phyloP scores from a whole-genome alignment of 1,284 basidiomycete species.

The Ganoderma boninense region DNA sequence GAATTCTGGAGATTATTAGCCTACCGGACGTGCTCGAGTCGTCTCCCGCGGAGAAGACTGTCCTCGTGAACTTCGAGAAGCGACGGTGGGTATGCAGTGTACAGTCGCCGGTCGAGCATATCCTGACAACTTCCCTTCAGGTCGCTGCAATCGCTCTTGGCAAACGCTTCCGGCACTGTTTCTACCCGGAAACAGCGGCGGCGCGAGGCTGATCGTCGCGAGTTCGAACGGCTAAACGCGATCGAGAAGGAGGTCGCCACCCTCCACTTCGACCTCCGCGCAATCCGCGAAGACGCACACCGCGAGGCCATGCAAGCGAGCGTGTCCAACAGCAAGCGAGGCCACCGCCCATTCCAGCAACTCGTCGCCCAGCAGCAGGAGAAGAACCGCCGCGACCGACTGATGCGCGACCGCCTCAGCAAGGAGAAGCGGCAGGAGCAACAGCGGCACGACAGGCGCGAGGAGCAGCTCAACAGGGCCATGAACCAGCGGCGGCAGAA shows the following conservation, averaged over 20 bases:
- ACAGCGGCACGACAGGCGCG: slow-evolving; percentile 70
- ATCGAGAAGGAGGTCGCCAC: slow-evolving; percentile 71
- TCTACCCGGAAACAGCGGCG: slow-evolving; percentile 53
- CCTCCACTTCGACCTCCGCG: slow-evolving; percentile 71
- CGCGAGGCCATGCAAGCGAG: slow-evolving; percentile 62
- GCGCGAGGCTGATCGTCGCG: slow-evolving; percentile 66
- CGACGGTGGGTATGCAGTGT: slow-evolving; percentile 60
- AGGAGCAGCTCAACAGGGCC: slow-evolving; percentile 75
- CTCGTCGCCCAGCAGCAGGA: slow-evolving; percentile 72
- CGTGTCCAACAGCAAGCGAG: slow-evolving; percentile 56
- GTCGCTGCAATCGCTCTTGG: slow-evolving; percentile 70
- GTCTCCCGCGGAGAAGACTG: slow-evolving; percentile 55
- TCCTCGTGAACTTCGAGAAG: slow-evolving; percentile 82
- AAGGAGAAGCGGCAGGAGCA: slow-evolving; percentile 81
- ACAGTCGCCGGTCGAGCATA: slow-evolving; percentile 4
- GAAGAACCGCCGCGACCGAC: slow-evolving; percentile 79
- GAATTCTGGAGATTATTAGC: slow-evolving; percentile 78
- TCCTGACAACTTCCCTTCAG: slow-evolving; percentile 44
- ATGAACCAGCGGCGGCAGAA: slow-evolving; percentile 66
- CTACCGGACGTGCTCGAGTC: slow-evolving; percentile 76
- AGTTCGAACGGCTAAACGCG: slow-evolving; percentile 76
- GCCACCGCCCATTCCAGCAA: slow-evolving; percentile 72
- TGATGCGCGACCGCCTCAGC: slow-evolving; percentile 68
- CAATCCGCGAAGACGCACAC: slow-evolving; percentile 75
- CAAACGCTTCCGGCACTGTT: slow-evolving; percentile 55